These are phyloP conservation scores for Neospermospora avenae DNA, from an alignment of 2,329 filamentous ascomycete genomes.

Conservation along the genomic window DNA sequence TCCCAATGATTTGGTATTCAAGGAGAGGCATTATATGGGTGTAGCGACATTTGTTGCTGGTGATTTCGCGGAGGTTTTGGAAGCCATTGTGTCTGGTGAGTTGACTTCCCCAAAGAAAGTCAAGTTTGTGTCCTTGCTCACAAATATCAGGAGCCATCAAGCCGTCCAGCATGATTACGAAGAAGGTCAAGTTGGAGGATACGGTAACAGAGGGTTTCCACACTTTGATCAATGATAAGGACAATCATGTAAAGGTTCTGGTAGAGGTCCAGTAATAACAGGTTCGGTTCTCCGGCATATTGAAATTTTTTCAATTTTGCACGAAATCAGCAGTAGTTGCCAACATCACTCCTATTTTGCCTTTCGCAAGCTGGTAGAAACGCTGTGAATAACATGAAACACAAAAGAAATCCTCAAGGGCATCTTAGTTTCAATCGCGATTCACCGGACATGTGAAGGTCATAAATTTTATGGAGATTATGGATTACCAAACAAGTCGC, in stretches of 20 bases:
- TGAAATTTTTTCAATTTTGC: neutral
- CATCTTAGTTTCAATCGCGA: too few relatives aligned
- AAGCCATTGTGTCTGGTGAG: constrained; percentile 40
- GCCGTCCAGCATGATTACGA: constrained; percentile 5
- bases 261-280: constrained; percentile 1
- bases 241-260: constrained; percentile 7
- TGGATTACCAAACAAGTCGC: neutral
- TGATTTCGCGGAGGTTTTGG: constrained; percentile 55
- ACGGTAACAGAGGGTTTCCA: constrained; percentile 1
- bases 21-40: constrained; percentile 50
- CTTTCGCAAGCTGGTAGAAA: too few relatives aligned
- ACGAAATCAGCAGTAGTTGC: too few relatives aligned
- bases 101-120: neutral
- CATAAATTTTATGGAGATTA: neutral
- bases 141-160: constrained; percentile 2
- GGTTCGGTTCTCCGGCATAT: neutral
- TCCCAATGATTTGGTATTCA: constrained; percentile 50
- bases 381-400: too few relatives aligned
- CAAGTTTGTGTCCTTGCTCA: neutral
- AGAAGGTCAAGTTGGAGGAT: constrained; percentile 7
- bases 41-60: constrained; percentile 50
- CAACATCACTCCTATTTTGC: too few relatives aligned
- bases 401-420: too few relatives aligned
- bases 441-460: neutral
- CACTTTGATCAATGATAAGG: constrained; percentile 7